A percentile compares a stretch with the other conserved stretches of the same genome.
These are phyloP conservation scores for Pelargonium cotyledonis DNA, from an alignment of 441 rosid genomes.

Conservation along the genomic window DNA sequence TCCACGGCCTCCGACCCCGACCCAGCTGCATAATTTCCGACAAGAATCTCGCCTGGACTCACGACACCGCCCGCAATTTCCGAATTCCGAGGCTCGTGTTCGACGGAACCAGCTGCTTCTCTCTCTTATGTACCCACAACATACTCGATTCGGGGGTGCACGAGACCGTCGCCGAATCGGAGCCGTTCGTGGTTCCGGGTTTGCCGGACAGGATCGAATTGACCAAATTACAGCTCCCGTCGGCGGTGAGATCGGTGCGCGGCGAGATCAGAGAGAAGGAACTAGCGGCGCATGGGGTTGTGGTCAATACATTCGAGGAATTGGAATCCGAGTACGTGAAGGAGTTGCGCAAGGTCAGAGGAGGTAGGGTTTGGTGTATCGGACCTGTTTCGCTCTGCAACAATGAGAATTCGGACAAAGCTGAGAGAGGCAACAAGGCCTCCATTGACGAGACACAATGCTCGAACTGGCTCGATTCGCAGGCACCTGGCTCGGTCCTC, in stretches of 20 bases:
- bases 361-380: conserved; percentile 29
- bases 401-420: conserved; percentile 21
- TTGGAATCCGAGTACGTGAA: conserved; percentile 26
- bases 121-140: conserved; percentile 17
- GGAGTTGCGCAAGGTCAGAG: conserved; percentile 18
- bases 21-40: conserved; percentile 37
- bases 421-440: conserved; percentile 30
- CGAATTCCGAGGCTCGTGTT: conserved; percentile 38
- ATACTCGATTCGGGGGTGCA: conserved; percentile 15
- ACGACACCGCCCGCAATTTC: conserved; percentile 25
- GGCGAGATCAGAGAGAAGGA: conserved; percentile 22
- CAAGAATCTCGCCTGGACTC: conserved; percentile 20
- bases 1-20: conserved; percentile 21
- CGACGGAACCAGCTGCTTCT: conserved; percentile 35
- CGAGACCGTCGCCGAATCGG: conserved; percentile 18
- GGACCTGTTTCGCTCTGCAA: conserved; percentile 41
- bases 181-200: conserved; percentile 43
- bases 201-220: conserved; percentile 39
- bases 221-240: conserved; percentile 29
- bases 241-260: conserved; percentile 24
- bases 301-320: conserved; percentile 36
- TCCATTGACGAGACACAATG: conserved; percentile 14
- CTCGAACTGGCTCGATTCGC: conserved; percentile 34
- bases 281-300: conserved; percentile 19
- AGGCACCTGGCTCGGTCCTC: conserved; percentile 24